Evolutionary conservation across 2,329 filamentous ascomycete genomes (phyloP), one percentile per base, ranked within the genome.

Genomic region (Fusarium sp.): DNA sequence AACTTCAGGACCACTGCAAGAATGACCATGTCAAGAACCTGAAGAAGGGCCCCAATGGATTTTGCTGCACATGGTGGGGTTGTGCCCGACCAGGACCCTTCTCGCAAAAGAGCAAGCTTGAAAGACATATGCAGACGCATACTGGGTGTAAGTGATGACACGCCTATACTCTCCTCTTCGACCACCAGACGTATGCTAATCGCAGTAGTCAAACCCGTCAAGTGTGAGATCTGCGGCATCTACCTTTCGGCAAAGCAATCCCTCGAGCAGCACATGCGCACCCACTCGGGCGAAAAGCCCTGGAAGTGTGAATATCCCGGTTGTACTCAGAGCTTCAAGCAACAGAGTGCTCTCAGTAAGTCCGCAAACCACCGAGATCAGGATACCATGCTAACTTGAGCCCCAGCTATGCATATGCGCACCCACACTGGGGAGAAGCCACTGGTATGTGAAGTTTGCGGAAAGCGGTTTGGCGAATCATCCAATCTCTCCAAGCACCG

Each of bases 391-490:
- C 72, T 80, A 42, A 82, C 68, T 9, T 9, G 7, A 35, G 24
- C 18, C 24, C 42, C 57, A 91, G 89, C 90, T n/a, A 92, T 92
- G 85, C 92, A 93, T 75, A 87, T 88, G 75, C 87, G 91, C 42
- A 90, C 88, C 2, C 92, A 93, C 76, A 92, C 91, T 1, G 90
- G 90, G 47, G 87, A 89, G 56, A 93, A 92, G 77, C 90, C 90
- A 0, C 81, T 92, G 0, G 81, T 84, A 52, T 92, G 90, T 71
- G 86, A 89, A 2, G 83, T 87, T 31, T 93, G 91, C 73, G 85
- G 84, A 54, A 90, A 89, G 76, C 82, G 82, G 11, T 93, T 93
- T 77, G 87, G 88, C 69, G 90, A 93, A 78, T 92, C 90, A 0
- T 92, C 90, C 5, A 93, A 92, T 75, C 82, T 92, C 20, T 89